Percentiles rank a stretch among this genome's conserved stretches.
phyloP scores from a whole-genome alignment of 2,329 filamentous ascomycete genomes.

The Trichoderma endophyticum region DNA sequence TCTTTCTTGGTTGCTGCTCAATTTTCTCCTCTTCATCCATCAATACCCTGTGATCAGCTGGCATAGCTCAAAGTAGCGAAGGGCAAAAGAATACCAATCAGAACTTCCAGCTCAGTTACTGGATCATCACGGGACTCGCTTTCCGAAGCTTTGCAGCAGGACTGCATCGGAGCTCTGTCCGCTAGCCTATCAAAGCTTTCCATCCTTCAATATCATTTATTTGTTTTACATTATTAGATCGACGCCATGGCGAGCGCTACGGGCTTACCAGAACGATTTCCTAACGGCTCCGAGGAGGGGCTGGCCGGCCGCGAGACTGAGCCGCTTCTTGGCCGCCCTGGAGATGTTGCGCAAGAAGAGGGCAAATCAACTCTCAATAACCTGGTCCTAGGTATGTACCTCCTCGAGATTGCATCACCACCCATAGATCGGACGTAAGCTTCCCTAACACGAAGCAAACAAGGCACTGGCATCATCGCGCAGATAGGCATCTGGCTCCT shows the following conservation, averaged over 20 bases:
- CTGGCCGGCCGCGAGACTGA: slow-evolving; percentile 37
- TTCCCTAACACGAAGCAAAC: background rate
- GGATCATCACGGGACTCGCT: background rate
- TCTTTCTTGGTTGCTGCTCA: background rate
- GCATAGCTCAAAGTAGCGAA: background rate
- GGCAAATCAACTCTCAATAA: slow-evolving; percentile 65
- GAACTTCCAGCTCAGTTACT: background rate
- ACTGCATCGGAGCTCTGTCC: background rate
- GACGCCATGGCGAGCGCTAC: slow-evolving; percentile 64
- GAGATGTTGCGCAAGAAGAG: slow-evolving; percentile 69
- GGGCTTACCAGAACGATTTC: slow-evolving; percentile 55
- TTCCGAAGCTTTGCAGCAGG: background rate
- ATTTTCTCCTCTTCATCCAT: background rate
- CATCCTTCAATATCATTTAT: background rate
- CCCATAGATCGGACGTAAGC: background rate
- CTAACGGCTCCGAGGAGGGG: slow-evolving; percentile 22
- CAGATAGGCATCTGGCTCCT: slow-evolving; percentile 77
- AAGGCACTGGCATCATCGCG: slow-evolving; percentile 73
- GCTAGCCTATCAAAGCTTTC: background rate
- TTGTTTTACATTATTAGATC: background rate
- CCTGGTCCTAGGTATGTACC: slow-evolving; percentile 64
- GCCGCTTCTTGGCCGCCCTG: slow-evolving; percentile 53
- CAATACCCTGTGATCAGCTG: background rate
- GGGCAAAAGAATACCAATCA: background rate
- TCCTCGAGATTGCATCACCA: too few species aligned